Evolutionary conservation across 495 filamentous ascomycete species (phyloP).

Genomic region (Penicillium manginii): DNA sequence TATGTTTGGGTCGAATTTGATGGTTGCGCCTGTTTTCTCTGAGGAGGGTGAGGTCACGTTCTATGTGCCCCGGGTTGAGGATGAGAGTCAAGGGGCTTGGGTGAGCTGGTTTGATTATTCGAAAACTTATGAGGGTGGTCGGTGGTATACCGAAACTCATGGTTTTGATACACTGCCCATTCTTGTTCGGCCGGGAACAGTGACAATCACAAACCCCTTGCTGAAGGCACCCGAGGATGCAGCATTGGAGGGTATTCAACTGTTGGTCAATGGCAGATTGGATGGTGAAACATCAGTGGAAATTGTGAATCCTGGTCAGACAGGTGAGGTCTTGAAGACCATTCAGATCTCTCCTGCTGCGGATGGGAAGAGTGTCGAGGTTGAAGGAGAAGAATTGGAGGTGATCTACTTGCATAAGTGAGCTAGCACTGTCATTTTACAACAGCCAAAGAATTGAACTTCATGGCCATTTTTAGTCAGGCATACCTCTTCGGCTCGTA

Average conservation of each 20-base stretch:
- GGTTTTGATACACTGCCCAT: conserved; percentile 47
- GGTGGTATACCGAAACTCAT: conserved; percentile 50
- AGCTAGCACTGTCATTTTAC: neutral
- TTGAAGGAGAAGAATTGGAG: conserved; percentile 23
- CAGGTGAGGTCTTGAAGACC: conserved; percentile 37
- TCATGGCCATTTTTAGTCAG: too few relatives aligned
- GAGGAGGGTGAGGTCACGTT: conserved; percentile 62
- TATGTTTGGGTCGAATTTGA: conserved; percentile 62
- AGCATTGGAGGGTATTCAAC: conserved; percentile 40
- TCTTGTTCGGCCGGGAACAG: conserved; percentile 42
- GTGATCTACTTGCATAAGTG: conserved; percentile 15
- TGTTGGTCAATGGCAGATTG: conserved; percentile 43
- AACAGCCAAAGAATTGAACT: too few relatives aligned
- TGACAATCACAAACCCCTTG: conserved; percentile 38
- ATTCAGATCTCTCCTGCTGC: conserved; percentile 20
- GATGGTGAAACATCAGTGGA: conserved; percentile 29
- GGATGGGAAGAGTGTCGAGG: conserved; percentile 18
- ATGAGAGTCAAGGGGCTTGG: conserved; percentile 55
- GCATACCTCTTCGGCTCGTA: too few relatives aligned
- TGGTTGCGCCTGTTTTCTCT: conserved; percentile 65
- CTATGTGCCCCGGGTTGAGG: conserved; percentile 54
- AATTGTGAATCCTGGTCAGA: conserved; percentile 39
- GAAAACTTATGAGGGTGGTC: conserved; percentile 43
- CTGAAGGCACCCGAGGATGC: conserved; percentile 40
- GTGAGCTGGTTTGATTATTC: conserved; percentile 47